These are phyloP conservation scores for Pyrus hybrid DNA, from an alignment of 331 rosid genomes.

Conservation along the genomic window DNA sequence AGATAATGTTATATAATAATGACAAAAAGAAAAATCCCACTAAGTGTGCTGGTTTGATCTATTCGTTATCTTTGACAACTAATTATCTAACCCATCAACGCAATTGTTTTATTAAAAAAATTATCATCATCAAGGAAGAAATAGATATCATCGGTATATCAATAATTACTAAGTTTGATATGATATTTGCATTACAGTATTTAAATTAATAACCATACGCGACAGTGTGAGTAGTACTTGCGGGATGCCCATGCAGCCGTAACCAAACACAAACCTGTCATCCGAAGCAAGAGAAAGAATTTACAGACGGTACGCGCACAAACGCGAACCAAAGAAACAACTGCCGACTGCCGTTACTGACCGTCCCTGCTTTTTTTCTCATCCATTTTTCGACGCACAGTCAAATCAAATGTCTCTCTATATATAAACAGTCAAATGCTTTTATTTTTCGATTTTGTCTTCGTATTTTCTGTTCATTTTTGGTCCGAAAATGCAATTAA, in stretches of 20 bases:
- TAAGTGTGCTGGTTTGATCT: too few species aligned
- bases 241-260: neutral
- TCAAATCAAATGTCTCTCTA: neutral
- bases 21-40: too few species aligned
- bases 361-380: neutral
- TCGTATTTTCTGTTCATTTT: neutral
- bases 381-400: slow-evolving; percentile 6
- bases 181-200: rapidly evolving
- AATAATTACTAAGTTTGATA: too few species aligned
- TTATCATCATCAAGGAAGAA: rapidly evolving
- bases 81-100: too few species aligned
- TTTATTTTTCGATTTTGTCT: too few species aligned
- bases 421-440: too few species aligned
- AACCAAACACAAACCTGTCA: neutral
- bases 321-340: neutral
- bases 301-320: neutral
- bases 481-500: neutral
- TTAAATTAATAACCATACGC: too few species aligned
- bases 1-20: rapidly evolving
- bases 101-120: too few species aligned
- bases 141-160: rapidly evolving
- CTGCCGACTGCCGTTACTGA: neutral
- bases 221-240: rapidly evolving
- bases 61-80: too few species aligned
- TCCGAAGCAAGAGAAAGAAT: neutral